Conservation (phyloP, 805 yeast species). For the Candida nitratophila region DNA sequence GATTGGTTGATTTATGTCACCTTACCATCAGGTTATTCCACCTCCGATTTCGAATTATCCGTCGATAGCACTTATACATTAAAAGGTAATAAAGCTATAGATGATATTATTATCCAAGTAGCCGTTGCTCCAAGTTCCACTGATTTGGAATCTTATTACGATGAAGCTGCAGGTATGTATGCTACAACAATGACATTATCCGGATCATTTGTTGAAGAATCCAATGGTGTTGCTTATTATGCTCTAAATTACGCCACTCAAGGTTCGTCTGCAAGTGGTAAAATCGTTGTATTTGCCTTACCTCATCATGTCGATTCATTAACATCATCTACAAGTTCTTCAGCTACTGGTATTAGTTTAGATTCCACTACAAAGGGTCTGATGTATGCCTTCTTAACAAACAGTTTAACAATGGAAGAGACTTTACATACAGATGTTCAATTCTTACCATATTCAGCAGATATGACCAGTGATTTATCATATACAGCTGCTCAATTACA, state of each 20-base stretch:
- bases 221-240: slow-evolving; percentile 28
- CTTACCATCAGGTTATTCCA: slow-evolving; percentile 23
- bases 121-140: slow-evolving; percentile 34
- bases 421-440: slow-evolving; percentile 31
- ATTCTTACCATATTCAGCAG: slow-evolving; percentile 20
- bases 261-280: slow-evolving; percentile 42
- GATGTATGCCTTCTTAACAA: slow-evolving; percentile 39
- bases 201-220: slow-evolving; percentile 35
- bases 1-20: slow-evolving; percentile 49
- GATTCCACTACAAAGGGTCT: slow-evolving; percentile 45
- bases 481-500: slow-evolving; percentile 39
- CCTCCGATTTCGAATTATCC: slow-evolving; percentile 23
- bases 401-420: slow-evolving; percentile 30
- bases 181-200: slow-evolving; percentile 39
- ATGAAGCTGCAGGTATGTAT: slow-evolving; percentile 62
- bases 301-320: slow-evolving; percentile 43
- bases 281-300: slow-evolving; percentile 42
- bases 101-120: slow-evolving; percentile 40
- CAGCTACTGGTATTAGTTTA: slow-evolving; percentile 34
- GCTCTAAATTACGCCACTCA: slow-evolving; percentile 38
- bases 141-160: slow-evolving; percentile 40
- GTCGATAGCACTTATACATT: slow-evolving; percentile 27
- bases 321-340: slow-evolving; percentile 25
- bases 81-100: slow-evolving; percentile 30
- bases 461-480: slow-evolving; percentile 15